Evolutionary conservation across 805 yeast species (phyloP).

Genomic region (Lachancea cidri): DNA sequence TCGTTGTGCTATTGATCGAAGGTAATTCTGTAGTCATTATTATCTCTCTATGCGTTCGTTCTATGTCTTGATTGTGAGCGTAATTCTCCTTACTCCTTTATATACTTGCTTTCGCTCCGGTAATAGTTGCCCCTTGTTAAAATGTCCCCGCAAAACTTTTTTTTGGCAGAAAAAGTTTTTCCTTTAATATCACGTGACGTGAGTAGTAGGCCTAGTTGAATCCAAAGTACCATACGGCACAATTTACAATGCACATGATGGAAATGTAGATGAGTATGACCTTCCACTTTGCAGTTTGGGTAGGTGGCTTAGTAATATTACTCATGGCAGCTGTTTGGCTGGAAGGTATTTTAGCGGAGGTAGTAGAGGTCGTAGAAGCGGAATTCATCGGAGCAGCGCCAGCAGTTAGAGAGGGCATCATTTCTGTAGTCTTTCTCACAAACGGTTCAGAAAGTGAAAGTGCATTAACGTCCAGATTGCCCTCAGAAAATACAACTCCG

Average conservation of each 20-base stretch:
- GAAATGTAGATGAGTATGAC: conserved; percentile 17
- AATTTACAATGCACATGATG: conserved; percentile 17
- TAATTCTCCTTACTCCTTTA: neutral
- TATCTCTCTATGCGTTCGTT: neutral
- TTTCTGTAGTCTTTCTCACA: neutral
- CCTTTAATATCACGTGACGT: neutral
- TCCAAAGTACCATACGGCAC: conserved; percentile 8
- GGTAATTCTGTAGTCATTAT: conserved; percentile 17
- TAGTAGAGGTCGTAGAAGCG: no score
- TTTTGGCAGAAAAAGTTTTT: conserved; percentile 1
- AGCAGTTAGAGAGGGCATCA: neutral
- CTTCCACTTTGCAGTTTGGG: conserved; percentile 6
- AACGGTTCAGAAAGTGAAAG: conserved; percentile 3
- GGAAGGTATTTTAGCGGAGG: no score
- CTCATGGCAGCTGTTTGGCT: neutral
- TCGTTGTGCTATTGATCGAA: conserved; percentile 31
- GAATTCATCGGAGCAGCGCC: neutral
- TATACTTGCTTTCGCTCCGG: neutral
- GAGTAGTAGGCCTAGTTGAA: no score
- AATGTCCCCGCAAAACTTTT: conserved; percentile 4
- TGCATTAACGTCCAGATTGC: conserved; percentile 10
- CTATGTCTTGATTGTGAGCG: neutral
- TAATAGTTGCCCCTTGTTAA: conserved; percentile 3
- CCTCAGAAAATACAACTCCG: conserved; percentile 43
- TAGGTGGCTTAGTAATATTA: neutral